These are phyloP conservation scores for Microdochium trichocladiopsis DNA, from an alignment of 2,329 filamentous ascomycete genomes.

Conservation along the genomic window DNA sequence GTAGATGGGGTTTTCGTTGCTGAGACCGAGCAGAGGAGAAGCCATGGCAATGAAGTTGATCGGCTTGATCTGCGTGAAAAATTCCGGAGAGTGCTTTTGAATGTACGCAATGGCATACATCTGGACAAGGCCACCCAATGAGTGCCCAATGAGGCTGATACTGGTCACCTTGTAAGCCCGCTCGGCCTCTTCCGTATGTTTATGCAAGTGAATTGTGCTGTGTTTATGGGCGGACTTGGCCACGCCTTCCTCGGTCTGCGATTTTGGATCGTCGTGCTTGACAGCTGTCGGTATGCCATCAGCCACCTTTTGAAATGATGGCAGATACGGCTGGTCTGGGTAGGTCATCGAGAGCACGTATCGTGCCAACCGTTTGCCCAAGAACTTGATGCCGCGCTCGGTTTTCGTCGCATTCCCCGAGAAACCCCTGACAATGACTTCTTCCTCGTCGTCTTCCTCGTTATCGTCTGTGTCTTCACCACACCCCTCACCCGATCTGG, in stretches of 20 bases:
- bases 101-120: conserved; percentile 96
- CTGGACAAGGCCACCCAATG: conserved; percentile 81
- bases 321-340: conserved; percentile 84
- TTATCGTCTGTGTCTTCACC: conserved; percentile 28
- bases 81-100: conserved; percentile 86
- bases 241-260: conserved; percentile 32
- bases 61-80: conserved; percentile 80
- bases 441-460: conserved; percentile 65
- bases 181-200: conserved; percentile 16
- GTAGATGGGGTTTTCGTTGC: conserved; percentile 96
- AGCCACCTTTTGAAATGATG: conserved; percentile 44
- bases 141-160: conserved; percentile 92
- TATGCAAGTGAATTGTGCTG: conserved; percentile 47
- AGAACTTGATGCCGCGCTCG: conserved; percentile 92
- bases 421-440: conserved; percentile 86
- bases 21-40: conserved; percentile 81
- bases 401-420: conserved; percentile 85
- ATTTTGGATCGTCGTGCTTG: conserved; percentile 17
- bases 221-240: conserved; percentile 48
- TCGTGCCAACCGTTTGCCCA: conserved; percentile 89
- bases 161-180: conserved; percentile 79
- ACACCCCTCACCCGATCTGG: conserved; percentile 14
- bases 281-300: conserved; percentile 25
- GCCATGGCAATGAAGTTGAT: conserved; percentile 88
- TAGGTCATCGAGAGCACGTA: conserved; percentile 87